Base-by-base conservation (phyloP, 768 basidiomycete genomes). In the Suillus lakei region DNA sequence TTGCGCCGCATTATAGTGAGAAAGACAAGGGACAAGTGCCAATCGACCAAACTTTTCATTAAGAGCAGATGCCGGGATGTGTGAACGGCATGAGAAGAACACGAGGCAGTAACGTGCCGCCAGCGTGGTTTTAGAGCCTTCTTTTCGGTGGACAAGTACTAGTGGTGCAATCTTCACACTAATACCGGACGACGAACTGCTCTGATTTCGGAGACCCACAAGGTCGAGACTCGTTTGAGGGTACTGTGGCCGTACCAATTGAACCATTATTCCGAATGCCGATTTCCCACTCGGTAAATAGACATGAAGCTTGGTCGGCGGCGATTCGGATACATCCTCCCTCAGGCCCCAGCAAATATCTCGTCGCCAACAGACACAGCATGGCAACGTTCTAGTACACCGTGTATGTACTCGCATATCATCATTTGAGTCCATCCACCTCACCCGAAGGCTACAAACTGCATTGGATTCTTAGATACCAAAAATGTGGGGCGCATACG, bases 41-140 rank as follows among this genome's bases (percentile, higher is more conserved):
- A 32, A 54, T 32, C 30, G 21, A 54, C 53, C 30, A 53, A 5
- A 21, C 28, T 26, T 53, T 56, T 38, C 36, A 56, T 56, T 38
- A 10, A 28, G 23, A 38, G 7, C 15, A 23, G 8, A 36, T 38
- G 55, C 23, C 55, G 34, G 16, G 36, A 59, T 59, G 12, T 30
- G 18, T 21, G 18, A 60, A 69, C 71, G 69, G 74, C 65, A 73
- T 63, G 28, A 64, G 34, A 39, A 54, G 28, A n/a, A 69, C 71
- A 76, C 67, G 69, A 74, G 74, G 71, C 66, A 38, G 65, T 66
- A 66, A 51, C 56, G 67, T 69, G 67, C 66, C 16, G 8, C 38
- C 55, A 58, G 26, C 26, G 58, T 41, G 58, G 38, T 39, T 39
- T 58, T 39, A 58, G 16, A 36, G 38, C 10, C 58, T 59, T 59